Percentiles rank a stretch among this genome's conserved stretches.
These are phyloP conservation scores for Stephania yunnanensis DNA, from an alignment of 164 flowering plant genomes.

Conservation along the genomic window DNA sequence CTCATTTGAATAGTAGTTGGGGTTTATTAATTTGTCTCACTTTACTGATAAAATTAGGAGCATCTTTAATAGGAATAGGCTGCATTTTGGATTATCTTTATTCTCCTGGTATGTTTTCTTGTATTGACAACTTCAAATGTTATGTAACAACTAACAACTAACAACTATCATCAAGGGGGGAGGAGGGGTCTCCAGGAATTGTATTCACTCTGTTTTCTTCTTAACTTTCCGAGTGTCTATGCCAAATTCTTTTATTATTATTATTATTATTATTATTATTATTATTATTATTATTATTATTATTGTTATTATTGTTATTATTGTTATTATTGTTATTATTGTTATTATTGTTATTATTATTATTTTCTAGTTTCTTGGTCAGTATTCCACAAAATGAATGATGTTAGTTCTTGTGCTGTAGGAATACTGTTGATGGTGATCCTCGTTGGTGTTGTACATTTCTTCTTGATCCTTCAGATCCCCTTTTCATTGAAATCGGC, in stretches of 20 bases:
- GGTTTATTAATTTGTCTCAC: background rate
- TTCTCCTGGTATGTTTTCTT: background rate
- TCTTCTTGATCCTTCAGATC: constrained; percentile 90
- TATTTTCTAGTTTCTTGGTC: background rate
- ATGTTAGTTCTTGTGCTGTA: constrained; percentile 16
- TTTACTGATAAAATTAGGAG: background rate
- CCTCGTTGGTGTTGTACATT: constrained; percentile 90
- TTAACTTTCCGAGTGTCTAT: background rate
- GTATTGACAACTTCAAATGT: no score
- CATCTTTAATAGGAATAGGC: background rate
- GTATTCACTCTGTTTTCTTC: background rate
- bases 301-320: no score
- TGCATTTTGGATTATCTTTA: background rate
- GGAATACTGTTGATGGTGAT: constrained; percentile 85
- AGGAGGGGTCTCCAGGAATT: background rate
- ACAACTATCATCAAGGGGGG: no score
- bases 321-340: no score
- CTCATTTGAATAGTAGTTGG: background rate
- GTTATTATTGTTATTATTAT: no score
- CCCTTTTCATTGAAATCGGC: constrained; percentile 80
- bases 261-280: no score
- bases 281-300: no score
- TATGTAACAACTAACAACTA: no score
- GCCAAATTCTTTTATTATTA: background rate
- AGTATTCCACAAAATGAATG: background rate